These are phyloP conservation scores for Termitomyces sp. DNA, from an alignment of 768 basidiomycete species.

Conservation along the genomic window DNA sequence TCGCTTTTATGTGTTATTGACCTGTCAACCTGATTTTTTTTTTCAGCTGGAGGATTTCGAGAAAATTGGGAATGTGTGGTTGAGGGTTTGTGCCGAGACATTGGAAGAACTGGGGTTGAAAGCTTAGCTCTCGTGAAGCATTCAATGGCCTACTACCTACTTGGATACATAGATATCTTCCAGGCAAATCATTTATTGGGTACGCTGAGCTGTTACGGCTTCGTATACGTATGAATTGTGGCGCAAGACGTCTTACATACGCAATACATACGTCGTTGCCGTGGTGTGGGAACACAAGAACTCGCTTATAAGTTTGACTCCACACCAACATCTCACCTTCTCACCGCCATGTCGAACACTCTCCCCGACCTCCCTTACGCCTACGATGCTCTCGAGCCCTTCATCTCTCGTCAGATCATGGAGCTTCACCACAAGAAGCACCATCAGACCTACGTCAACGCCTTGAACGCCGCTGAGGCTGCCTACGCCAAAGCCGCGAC, in stretches of 20 bases:
- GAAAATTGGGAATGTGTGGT: slow-evolving; percentile 35
- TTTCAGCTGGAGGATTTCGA: slow-evolving; percentile 42
- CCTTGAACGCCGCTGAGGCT: slow-evolving; percentile 86
- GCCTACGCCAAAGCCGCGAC: slow-evolving; percentile 64
- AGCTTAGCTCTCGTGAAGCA: neutral
- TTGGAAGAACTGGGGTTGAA: slow-evolving; percentile 23
- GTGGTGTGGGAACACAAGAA: slow-evolving; percentile 17
- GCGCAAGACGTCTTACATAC: slow-evolving; percentile 18
- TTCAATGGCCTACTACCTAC: neutral
- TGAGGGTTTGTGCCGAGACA: slow-evolving; percentile 34
- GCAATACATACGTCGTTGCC: neutral
- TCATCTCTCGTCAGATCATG: slow-evolving; percentile 92
- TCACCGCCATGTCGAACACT: slow-evolving; percentile 23
- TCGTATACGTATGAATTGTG: slow-evolving; percentile 10
- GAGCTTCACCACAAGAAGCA: slow-evolving; percentile 92
- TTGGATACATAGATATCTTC: neutral
- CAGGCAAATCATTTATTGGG: neutral
- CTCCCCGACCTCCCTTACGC: slow-evolving; percentile 74
- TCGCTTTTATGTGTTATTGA: neutral
- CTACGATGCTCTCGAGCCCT: slow-evolving; percentile 93
- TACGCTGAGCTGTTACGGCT: neutral
- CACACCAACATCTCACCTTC: neutral
- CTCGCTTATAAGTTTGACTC: slow-evolving; percentile 13
- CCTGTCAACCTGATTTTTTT: neutral
- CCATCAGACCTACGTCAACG: slow-evolving; percentile 92